Conservation (phyloP, 2,329 filamentous ascomycete genomes). For the Verticillium longisporum region DNA sequence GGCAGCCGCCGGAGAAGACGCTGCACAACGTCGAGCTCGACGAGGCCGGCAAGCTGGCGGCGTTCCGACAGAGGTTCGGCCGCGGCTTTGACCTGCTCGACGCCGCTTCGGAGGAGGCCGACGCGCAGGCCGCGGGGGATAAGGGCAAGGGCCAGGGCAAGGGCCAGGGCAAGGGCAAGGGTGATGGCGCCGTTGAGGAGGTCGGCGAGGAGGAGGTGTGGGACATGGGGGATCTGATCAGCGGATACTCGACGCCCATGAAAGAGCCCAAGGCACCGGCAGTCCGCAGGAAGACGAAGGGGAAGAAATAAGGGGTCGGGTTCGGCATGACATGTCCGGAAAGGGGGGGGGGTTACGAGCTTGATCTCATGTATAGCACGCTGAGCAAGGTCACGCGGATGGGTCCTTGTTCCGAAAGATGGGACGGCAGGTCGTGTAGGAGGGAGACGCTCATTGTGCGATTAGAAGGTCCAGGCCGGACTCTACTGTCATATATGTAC, state of each 20-base stretch:
- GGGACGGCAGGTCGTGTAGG: background rate
- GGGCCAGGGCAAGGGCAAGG: constrained; percentile 9
- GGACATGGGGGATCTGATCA: constrained; percentile 43
- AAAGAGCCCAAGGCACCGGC: constrained; percentile 30
- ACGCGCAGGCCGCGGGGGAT: constrained; percentile 11
- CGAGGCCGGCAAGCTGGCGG: constrained; percentile 82
- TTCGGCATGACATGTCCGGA: background rate
- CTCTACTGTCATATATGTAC: constrained; percentile 16
- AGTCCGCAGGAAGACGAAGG: constrained; percentile 21
- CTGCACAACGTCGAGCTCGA: constrained; percentile 88
- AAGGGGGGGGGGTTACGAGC: background rate
- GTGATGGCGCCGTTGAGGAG: background rate
- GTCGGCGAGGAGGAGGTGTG: constrained; percentile 12
- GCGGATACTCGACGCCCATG: constrained; percentile 31
- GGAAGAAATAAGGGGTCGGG: constrained; percentile 15
- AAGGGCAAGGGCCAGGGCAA: constrained; percentile 11
- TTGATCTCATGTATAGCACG: background rate
- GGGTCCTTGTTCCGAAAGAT: no score
- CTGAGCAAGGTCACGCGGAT: background rate
- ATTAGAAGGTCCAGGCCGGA: constrained; percentile 3
- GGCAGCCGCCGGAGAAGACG: constrained; percentile 80
- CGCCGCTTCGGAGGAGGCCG: constrained; percentile 21
- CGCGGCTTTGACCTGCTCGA: constrained; percentile 65
- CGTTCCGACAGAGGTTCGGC: constrained; percentile 81
- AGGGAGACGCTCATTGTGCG: background rate